Percentiles rank a stretch among this genome's conserved stretches.
Evolutionary conservation across 2,329 filamentous ascomycete genomes (phyloP).

Genomic region (Fusarium denticulatum): DNA sequence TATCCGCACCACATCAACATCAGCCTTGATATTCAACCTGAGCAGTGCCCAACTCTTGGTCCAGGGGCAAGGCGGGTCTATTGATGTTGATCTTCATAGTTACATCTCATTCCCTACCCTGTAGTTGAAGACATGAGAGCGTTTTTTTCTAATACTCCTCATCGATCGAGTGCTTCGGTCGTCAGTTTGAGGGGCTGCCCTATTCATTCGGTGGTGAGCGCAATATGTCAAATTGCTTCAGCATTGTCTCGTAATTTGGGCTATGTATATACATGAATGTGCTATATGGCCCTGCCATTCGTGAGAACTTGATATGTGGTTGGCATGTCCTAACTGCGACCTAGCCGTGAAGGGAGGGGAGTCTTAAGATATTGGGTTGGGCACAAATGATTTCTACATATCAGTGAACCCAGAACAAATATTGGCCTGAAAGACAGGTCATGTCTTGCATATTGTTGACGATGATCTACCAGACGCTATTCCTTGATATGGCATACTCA

Average conservation of each 20-base stretch:
- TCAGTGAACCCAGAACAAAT: background rate
- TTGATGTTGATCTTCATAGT: constrained; percentile 10
- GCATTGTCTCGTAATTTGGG: background rate
- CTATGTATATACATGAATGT: background rate
- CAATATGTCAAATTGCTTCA: background rate
- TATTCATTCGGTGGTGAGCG: background rate
- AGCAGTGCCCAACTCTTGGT: constrained; percentile 16
- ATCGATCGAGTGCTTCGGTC: background rate
- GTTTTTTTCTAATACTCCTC: constrained; percentile 1
- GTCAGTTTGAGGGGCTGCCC: background rate
- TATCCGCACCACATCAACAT: constrained; percentile 6
- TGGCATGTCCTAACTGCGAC: background rate
- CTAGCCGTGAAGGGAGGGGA: background rate
- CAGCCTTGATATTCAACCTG: constrained; percentile 10
- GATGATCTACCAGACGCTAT: constrained; percentile 5
- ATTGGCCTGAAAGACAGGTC: background rate
- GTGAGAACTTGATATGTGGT: background rate
- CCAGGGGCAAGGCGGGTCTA: constrained; percentile 28
- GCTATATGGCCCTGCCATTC: too few species aligned
- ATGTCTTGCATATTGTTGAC: background rate
- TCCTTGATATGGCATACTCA: constrained; percentile 4
- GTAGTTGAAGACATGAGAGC: background rate
- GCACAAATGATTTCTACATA: background rate
- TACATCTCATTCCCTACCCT: constrained; percentile 19
- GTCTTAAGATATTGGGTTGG: background rate